Evolutionary conservation across 176 grass and related monocot species (phyloP).

Genomic region (Phragmites australis): DNA sequence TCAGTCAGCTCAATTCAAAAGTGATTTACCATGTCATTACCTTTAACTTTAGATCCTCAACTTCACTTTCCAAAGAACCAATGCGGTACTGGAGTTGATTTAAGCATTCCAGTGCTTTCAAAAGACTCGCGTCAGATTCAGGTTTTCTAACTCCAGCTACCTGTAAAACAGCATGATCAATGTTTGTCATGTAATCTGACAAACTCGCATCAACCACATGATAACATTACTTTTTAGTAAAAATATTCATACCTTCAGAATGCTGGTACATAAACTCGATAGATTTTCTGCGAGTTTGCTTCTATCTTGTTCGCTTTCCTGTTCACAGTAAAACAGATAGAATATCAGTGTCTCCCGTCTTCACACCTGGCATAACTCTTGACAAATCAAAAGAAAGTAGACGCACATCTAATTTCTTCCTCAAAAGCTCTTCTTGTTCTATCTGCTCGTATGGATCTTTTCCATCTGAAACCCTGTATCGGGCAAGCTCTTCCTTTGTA

Average conservation of each 20-base stretch:
- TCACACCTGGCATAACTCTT: not conserved
- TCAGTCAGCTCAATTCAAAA: not conserved
- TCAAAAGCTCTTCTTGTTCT: conserved; percentile 71
- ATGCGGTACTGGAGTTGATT: conserved; percentile 59
- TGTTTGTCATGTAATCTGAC: conserved; percentile 19
- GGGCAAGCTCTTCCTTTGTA: conserved; percentile 78
- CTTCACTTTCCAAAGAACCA: conserved; percentile 58
- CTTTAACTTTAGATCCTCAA: conserved; percentile 73
- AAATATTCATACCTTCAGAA: conserved; percentile 67
- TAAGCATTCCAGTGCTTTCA: conserved; percentile 63
- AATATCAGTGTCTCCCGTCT: conserved; percentile 9
- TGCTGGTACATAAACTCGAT: conserved; percentile 51
- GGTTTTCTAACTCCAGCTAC: conserved; percentile 60
- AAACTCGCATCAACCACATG: conserved; percentile 2
- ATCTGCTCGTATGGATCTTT: conserved; percentile 62
- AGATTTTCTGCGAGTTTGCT: conserved; percentile 65
- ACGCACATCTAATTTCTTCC: conserved; percentile 62
- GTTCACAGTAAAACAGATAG: conserved; percentile 30
- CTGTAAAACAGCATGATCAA: conserved; percentile 44
- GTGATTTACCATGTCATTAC: conserved; percentile 24
- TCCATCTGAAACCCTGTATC: conserved; percentile 57
- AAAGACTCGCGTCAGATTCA: conserved; percentile 44
- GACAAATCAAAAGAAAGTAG: conserved; percentile 9
- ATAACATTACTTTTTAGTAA: conserved; percentile 9
- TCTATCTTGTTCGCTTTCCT: conserved; percentile 80